Evolutionary conservation across 441 rosid species (phyloP), one percentile per base, ranked within the genome.

Genomic region (Raphanus hybrid): DNA sequence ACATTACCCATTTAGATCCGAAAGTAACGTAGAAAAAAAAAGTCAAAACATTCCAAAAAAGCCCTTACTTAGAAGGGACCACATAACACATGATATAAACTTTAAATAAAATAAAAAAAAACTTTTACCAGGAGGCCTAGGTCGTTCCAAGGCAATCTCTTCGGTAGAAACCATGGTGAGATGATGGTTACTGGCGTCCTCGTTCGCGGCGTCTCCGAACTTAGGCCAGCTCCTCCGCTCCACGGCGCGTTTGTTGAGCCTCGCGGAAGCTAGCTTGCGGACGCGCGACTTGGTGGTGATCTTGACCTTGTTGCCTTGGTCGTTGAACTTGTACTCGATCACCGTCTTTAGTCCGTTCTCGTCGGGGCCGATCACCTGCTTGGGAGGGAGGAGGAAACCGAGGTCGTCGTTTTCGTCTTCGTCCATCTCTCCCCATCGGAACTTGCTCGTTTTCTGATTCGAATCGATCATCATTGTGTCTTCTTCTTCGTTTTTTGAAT

Each of bases 91-190:
- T 52, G 3, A 14, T 52, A 9, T 1, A 23, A 23, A 23, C 26
- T 23, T 23, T 23, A 23, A 23, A 23, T 23, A 23, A 23, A 23
- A 23, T 23, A 23, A 23, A 23, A 1, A 20, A 23, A 23, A 23
- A 23, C 26, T 23, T 23, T 23, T 20, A 81, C 92, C 92, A 41
- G 87, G 94, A 27, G 89, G 90, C 27, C 86, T 83, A 4, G 96
- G 92, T 11, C 92, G 86, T 82, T 93, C 96, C 6, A 93, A 78
- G 39, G 88, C 39, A 68, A 93, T 89, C 84, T 91, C 93, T 74
- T 91, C 98, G 1, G 98, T 90, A 8, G 97, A 93, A 39, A 88
- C 92, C 96, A 90, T 86, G 10, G 97, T 90, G 71, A 93, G 92
- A 23, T 85, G 92, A 23, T 85, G 84, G 37, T 81, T 78, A 11